These are phyloP conservation scores for Lentithecium fluviatile DNA, from an alignment of 495 filamentous ascomycete genomes.

Conservation along the genomic window DNA sequence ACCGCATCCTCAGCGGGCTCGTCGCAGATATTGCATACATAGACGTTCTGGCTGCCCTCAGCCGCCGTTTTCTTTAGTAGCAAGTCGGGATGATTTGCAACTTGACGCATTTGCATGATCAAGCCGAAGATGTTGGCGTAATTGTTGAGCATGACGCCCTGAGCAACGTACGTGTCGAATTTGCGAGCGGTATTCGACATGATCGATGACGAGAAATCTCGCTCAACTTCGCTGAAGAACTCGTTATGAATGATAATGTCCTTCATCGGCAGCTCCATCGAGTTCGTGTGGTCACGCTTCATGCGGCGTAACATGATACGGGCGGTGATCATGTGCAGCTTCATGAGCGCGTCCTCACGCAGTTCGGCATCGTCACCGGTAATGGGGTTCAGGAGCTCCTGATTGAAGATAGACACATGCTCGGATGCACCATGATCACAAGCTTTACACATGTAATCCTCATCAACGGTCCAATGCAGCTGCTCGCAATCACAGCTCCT, in stretches of 20 bases:
- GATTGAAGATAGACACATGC: conserved; percentile 94
- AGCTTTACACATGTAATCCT: conserved; percentile 61
- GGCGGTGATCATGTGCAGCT: conserved; percentile 80
- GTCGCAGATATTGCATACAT: conserved; percentile 92
- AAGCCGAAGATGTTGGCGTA: conserved; percentile 86
- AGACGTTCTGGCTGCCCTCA: conserved; percentile 81
- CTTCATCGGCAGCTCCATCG: conserved; percentile 94
- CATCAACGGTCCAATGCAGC: conserved; percentile 78
- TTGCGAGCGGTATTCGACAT: conserved; percentile 83
- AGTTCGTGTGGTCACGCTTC: conserved; percentile 85
- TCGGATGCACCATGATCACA: conserved; percentile 70
- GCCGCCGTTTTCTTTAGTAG: conserved; percentile 86
- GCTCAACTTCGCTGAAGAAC: conserved; percentile 92
- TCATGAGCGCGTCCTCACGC: conserved; percentile 68
- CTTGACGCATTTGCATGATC: conserved; percentile 97
- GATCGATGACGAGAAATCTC: conserved; percentile 91
- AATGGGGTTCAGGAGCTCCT: conserved; percentile 81
- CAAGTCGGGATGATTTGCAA: conserved; percentile 91
- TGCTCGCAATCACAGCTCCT: conserved; percentile 74
- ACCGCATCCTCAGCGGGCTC: conserved; percentile 94
- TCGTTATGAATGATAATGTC: conserved; percentile 88
- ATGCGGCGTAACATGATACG: conserved; percentile 91
- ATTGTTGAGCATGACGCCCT: conserved; percentile 93
- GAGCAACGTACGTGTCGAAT: conserved; percentile 93
- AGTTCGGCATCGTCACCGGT: conserved; percentile 52